phyloP scores from a whole-genome alignment of 768 basidiomycete genomes.

The Amanita rubescens region DNA sequence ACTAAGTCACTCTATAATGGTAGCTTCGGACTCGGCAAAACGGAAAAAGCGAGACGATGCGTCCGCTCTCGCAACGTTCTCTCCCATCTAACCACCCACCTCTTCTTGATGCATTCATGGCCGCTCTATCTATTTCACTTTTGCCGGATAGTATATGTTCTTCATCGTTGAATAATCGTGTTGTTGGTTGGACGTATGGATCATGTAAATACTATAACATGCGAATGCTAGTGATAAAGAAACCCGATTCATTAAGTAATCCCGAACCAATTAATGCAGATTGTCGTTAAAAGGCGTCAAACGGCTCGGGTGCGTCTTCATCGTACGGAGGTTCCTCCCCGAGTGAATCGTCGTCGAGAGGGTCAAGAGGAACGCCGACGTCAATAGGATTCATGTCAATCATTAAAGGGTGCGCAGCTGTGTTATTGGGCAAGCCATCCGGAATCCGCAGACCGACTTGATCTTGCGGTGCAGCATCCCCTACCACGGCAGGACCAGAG shows the following conservation, averaged over 20 bases:
- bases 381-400: background rate
- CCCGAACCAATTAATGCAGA: background rate
- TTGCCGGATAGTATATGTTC: background rate
- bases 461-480: background rate
- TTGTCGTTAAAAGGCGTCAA: conserved; percentile 2
- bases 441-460: background rate
- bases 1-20: background rate
- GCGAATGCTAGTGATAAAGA: conserved; percentile 1
- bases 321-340: background rate
- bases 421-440: background rate
- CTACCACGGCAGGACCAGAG: background rate
- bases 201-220: conserved; percentile 4
- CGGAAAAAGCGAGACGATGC: background rate
- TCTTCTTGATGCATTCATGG: background rate
- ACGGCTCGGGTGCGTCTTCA: background rate
- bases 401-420: background rate
- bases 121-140: background rate
- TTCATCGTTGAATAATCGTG: background rate
- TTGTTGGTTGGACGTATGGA: background rate
- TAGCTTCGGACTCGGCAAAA: background rate
- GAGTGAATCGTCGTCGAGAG: background rate
- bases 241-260: background rate
- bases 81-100: background rate
- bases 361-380: background rate
- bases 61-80: background rate